Conservation (phyloP, 1,284 basidiomycete genomes). For the Laetiporus sulphureus region DNA sequence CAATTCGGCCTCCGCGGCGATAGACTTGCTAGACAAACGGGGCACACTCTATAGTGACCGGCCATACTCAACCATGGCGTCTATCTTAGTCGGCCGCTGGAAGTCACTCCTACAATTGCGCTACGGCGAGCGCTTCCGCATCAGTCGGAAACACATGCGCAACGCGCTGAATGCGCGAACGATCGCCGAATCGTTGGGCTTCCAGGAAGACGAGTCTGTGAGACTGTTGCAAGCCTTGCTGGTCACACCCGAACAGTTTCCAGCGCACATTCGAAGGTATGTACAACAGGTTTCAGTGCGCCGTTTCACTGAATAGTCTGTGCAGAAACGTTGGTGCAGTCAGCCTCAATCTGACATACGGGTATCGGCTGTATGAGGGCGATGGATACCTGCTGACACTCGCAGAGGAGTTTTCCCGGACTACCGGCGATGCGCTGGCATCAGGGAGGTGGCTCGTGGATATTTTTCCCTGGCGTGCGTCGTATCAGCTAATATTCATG, state of each 20-base stretch:
- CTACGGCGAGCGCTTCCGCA: not conserved
- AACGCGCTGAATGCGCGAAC: not conserved
- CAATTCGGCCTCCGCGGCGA: not conserved
- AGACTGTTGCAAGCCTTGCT: not conserved
- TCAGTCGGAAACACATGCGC: not conserved
- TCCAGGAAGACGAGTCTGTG: not conserved
- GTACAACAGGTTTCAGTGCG: no score
- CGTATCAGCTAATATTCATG: not conserved
- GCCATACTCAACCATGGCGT: not conserved
- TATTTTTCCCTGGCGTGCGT: not conserved
- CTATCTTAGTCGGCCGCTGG: not conserved
- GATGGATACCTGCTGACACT: not conserved
- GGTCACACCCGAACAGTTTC: not conserved
- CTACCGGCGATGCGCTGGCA: not conserved
- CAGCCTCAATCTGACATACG: not conserved
- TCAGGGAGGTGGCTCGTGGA: not conserved
- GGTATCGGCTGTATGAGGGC: not conserved
- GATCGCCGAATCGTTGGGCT: not conserved
- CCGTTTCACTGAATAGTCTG: no score
- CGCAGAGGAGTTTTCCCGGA: not conserved
- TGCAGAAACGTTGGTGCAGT: not conserved
- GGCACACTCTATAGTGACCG: not conserved
- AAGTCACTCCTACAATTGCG: not conserved
- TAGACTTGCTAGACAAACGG: not conserved
- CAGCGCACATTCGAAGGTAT: not conserved